A percentile compares a stretch with the other conserved stretches of the same genome.
Conservation (phyloP, 2,329 filamentous ascomycete genomes). For the Chaetomiaceae sp. region DNA sequence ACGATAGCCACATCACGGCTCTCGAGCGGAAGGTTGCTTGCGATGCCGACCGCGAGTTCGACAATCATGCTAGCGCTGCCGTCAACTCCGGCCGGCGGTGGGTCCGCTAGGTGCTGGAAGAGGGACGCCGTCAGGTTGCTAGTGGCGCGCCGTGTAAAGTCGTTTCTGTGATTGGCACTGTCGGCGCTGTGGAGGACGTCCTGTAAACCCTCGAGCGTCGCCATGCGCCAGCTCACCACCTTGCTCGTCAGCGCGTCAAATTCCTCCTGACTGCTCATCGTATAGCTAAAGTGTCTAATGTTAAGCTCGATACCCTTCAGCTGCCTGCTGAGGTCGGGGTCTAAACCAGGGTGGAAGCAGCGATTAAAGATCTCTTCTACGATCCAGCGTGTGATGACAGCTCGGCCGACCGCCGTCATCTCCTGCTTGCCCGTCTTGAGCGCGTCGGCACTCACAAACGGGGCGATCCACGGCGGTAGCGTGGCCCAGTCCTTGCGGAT, state of each 20-base stretch:
- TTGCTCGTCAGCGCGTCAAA: slow-evolving; percentile 83
- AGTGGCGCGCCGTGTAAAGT: slow-evolving; percentile 67
- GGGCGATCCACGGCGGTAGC: slow-evolving; percentile 74
- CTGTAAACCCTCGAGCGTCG: slow-evolving; percentile 86
- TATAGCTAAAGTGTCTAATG: slow-evolving; percentile 72
- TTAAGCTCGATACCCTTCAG: slow-evolving; percentile 85
- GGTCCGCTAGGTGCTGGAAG: slow-evolving; percentile 69
- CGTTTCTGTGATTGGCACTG: slow-evolving; percentile 60
- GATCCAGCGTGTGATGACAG: slow-evolving; percentile 84
- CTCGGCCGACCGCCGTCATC: slow-evolving; percentile 92
- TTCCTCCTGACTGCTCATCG: slow-evolving; percentile 75
- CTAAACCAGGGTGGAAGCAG: slow-evolving; percentile 87
- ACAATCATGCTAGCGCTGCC: slow-evolving; percentile 89
- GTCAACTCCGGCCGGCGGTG: slow-evolving; percentile 75
- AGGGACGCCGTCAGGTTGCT: slow-evolving; percentile 64
- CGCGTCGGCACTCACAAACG: slow-evolving; percentile 78
- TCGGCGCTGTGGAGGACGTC: slow-evolving; percentile 62
- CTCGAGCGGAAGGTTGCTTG: slow-evolving; percentile 81
- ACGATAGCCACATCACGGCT: slow-evolving; percentile 84
- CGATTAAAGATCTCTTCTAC: slow-evolving; percentile 87
- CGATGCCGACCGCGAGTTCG: slow-evolving; percentile 81
- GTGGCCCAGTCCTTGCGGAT: slow-evolving; percentile 90
- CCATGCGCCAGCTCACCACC: slow-evolving; percentile 87
- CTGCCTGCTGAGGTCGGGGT: slow-evolving; percentile 67
- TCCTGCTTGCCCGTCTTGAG: slow-evolving; percentile 87